Evolutionary conservation across 306 rosid species (phyloP).

Genomic region (Trifolium dubium): DNA sequence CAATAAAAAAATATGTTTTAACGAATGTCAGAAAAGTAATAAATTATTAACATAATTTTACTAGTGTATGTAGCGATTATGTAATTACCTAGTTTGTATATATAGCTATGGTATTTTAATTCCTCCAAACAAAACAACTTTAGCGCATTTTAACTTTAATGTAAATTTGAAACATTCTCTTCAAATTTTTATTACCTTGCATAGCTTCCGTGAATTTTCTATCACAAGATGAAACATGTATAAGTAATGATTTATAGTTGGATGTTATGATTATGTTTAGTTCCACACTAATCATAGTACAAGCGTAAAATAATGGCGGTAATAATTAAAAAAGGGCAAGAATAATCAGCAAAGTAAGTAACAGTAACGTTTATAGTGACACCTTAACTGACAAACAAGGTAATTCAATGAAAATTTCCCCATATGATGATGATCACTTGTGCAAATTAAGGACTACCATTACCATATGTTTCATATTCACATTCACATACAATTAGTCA

Average conservation of each 20-base stretch:
- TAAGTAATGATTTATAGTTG: slow-evolving; percentile 36
- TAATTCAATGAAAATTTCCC: not conserved
- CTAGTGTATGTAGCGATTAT: no score
- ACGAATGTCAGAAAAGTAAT: no score
- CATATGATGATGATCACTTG: not conserved
- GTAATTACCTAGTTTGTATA: no score
- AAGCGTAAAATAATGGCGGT: slow-evolving; percentile 41
- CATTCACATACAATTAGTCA: no score
- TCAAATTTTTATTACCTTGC: not conserved
- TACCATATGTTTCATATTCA: no score
- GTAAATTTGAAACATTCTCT: not conserved
- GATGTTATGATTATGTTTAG: slow-evolving; percentile 45
- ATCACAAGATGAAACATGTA: slow-evolving; percentile 7
- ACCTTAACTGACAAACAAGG: slow-evolving; percentile 8
- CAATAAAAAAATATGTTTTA: not conserved
- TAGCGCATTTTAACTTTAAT: not conserved
- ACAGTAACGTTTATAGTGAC: slow-evolving; percentile 43
- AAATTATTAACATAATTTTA: no score
- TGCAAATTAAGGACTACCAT: no score
- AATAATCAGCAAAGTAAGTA: slow-evolving; percentile 37
- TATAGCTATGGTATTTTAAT: no score
- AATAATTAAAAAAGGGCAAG: slow-evolving; percentile 41
- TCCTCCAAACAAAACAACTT: not conserved
- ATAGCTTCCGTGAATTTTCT: not conserved
- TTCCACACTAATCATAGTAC: slow-evolving; percentile 38